phyloP scores from a whole-genome alignment of 257 asterid species.

The Solanum clarkiae region DNA sequence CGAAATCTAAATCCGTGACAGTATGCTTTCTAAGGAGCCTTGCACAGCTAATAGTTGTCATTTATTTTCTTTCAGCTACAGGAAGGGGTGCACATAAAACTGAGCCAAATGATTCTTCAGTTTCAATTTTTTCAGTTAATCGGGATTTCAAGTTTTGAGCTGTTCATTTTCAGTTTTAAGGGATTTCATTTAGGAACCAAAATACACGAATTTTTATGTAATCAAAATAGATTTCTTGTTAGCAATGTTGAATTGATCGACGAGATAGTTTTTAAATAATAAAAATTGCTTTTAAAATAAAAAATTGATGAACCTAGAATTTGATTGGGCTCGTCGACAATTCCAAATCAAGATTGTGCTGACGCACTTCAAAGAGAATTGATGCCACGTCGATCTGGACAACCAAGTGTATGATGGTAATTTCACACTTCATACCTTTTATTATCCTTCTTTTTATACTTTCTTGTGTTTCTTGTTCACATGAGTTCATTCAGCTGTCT shows the following conservation, averaged over 20 bases:
- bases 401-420: too few species aligned
- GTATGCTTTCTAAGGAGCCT: neutral
- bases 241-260: neutral
- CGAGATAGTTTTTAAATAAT: neutral
- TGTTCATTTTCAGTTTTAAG: neutral
- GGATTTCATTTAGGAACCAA: neutral
- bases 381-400: too few species aligned
- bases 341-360: conserved; percentile 39
- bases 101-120: too few species aligned
- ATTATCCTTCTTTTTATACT: too few species aligned
- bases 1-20: too few species aligned
- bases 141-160: neutral
- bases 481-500: too few species aligned
- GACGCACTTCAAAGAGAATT: too few species aligned
- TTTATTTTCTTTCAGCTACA: neutral
- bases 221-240: neutral
- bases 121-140: neutral
- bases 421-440: too few species aligned
- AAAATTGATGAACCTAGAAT: conserved; percentile 27
- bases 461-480: too few species aligned
- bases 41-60: neutral
- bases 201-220: too few species aligned
- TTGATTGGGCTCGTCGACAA: conserved; percentile 43
- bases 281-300: neutral
- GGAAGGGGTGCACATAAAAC: too few species aligned